phyloP scores from a whole-genome alignment of 2,329 filamentous ascomycete genomes.

The Colletotrichum sp. region DNA sequence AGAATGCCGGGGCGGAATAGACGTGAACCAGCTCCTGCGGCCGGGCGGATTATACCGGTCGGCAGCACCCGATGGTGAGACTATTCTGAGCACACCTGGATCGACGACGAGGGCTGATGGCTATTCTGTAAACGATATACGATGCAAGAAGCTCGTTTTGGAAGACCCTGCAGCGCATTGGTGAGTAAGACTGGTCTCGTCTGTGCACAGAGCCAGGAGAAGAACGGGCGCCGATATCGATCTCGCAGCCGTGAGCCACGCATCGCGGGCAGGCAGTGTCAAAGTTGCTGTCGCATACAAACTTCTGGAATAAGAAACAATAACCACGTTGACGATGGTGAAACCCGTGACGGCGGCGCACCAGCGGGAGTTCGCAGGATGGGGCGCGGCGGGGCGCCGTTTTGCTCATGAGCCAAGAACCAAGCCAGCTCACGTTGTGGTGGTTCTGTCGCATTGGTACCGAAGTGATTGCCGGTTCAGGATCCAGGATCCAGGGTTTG shows the following conservation, averaged over 20 bases:
- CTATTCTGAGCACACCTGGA: background rate
- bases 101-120: background rate
- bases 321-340: background rate
- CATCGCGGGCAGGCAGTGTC: background rate
- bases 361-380: background rate
- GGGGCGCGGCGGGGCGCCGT: background rate
- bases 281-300: background rate
- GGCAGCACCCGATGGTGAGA: background rate
- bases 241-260: background rate
- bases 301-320: background rate
- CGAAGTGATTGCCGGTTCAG: background rate
- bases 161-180: background rate
- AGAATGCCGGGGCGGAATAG: background rate
- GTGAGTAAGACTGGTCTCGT: background rate
- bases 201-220: background rate
- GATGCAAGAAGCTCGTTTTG: background rate
- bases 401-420: background rate
- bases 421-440: background rate
- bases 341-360: slow-evolving; percentile 3
- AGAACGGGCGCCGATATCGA: background rate
- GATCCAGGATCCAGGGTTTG: background rate
- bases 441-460: background rate
- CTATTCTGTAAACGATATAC: background rate
- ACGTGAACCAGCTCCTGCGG: background rate
- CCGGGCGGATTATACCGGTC: background rate